Evolutionary conservation across 805 yeast genomes (phyloP).

Genomic region (Groenewaldozyma tartarivorans): DNA sequence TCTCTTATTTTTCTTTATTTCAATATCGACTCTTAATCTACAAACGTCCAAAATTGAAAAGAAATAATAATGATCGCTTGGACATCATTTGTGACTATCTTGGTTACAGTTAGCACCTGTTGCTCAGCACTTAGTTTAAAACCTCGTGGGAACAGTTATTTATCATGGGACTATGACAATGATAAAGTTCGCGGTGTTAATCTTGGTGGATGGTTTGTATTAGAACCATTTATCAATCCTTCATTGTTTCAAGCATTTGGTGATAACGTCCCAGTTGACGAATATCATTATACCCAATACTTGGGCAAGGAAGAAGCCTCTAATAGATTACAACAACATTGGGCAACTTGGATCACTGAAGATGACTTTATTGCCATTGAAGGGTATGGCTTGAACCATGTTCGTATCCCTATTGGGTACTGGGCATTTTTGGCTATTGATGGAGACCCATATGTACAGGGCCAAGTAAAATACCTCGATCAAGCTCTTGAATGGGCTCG

Average conservation of each 20-base stretch:
- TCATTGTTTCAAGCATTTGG: constrained; percentile 50
- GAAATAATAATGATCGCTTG: too few species aligned
- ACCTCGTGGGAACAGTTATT: constrained; percentile 3
- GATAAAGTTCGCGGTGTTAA: constrained; percentile 42
- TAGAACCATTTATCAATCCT: constrained; percentile 76
- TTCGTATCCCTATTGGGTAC: constrained; percentile 87
- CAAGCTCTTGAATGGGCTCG: constrained; percentile 71
- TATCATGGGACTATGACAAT: constrained; percentile 21
- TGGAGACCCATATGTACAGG: constrained; percentile 79
- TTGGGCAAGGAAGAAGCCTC: constrained; percentile 55
- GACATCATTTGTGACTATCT: not conserved
- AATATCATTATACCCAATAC: constrained; percentile 52
- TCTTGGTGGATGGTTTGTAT: constrained; percentile 83
- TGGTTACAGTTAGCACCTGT: not conserved
- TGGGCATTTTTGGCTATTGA: constrained; percentile 70
- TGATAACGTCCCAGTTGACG: constrained; percentile 65
- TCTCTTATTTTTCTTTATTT: too few species aligned
- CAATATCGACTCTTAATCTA: not conserved
- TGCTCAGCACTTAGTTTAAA: not conserved
- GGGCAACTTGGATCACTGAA: constrained; percentile 72
- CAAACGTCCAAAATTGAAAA: too few species aligned
- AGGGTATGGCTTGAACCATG: constrained; percentile 63
- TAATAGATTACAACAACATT: constrained; percentile 51
- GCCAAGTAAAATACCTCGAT: constrained; percentile 66
- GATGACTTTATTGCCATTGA: constrained; percentile 55